Evolutionary conservation across 2,329 filamentous ascomycete species (phyloP).

Genomic region (Ilyonectria destructans): DNA sequence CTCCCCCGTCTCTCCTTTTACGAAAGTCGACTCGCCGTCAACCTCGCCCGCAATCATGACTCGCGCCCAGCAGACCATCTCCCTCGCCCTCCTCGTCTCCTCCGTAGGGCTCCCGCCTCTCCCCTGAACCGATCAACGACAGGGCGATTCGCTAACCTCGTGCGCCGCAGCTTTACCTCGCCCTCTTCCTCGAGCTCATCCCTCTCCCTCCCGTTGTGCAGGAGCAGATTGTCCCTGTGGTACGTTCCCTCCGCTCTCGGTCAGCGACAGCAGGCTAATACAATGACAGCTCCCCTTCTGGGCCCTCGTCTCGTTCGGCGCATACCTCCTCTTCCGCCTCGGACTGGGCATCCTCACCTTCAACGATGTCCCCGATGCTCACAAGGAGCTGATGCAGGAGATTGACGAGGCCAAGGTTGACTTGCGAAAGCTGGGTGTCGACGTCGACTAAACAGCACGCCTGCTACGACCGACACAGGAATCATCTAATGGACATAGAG

Average conservation of each 20-base stretch:
- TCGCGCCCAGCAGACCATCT: constrained; percentile 93
- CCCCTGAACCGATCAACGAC: constrained; percentile 3
- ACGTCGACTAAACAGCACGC: constrained; percentile 74
- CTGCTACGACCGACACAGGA: constrained; percentile 17
- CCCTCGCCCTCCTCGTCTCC: constrained; percentile 87
- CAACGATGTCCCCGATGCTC: constrained; percentile 93
- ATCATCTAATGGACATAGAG: constrained; percentile 45
- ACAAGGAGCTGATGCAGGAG: constrained; percentile 90
- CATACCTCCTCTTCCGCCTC: constrained; percentile 92
- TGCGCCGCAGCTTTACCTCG: constrained; percentile 86
- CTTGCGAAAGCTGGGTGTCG: constrained; percentile 81
- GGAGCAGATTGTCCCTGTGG: constrained; percentile 89
- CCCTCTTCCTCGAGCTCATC: constrained; percentile 86
- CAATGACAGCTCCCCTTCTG: constrained; percentile 87
- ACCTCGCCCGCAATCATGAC: constrained; percentile 77
- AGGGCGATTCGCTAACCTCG: constrained; percentile 36
- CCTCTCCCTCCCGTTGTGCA: constrained; percentile 85
- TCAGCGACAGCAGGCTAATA: background rate
- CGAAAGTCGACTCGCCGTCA: background rate
- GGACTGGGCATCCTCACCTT: constrained; percentile 96
- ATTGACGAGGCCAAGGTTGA: constrained; percentile 85
- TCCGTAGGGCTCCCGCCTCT: constrained; percentile 74
- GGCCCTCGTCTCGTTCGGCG: constrained; percentile 90
- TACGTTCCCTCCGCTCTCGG: constrained; percentile 65
- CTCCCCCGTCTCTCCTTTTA: constrained; percentile 22